Conservation (phyloP, 2,329 filamentous ascomycete species). For the Monascus ruber region DNA sequence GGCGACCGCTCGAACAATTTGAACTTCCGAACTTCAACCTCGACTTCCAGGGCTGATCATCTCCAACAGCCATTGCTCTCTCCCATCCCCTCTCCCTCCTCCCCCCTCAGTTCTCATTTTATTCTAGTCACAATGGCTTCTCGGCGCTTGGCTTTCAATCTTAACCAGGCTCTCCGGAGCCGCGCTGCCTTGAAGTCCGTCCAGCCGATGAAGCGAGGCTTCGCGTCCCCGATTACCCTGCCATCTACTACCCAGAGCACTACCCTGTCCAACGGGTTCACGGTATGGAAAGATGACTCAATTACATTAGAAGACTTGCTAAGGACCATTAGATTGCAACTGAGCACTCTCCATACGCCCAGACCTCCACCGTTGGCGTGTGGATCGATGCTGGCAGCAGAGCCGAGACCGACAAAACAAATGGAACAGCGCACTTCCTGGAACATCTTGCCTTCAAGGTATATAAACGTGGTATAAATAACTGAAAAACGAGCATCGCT, state of each 20-base stretch:
- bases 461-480: constrained; percentile 12
- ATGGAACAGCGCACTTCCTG: constrained; percentile 98
- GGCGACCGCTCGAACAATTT: constrained; percentile 33
- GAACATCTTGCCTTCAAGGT: constrained; percentile 99
- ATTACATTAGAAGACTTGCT: constrained; percentile 15
- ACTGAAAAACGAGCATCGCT: too few species aligned
- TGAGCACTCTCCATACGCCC: constrained; percentile 94
- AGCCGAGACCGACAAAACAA: constrained; percentile 96
- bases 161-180: constrained; percentile 80
- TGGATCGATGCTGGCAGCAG: constrained; percentile 99
- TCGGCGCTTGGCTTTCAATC: constrained; percentile 90
- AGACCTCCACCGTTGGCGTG: constrained; percentile 95
- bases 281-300: constrained; percentile 45
- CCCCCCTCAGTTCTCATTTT: constrained; percentile 27
- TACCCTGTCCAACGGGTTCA: constrained; percentile 94
- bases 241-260: constrained; percentile 85
- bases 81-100: constrained; percentile 40
- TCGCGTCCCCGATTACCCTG: constrained; percentile 68
- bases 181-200: constrained; percentile 72
- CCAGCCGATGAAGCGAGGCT: constrained; percentile 67
- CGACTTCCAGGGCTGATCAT: constrained; percentile 21
- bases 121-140: constrained; percentile 63
- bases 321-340: constrained; percentile 66
- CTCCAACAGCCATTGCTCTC: constrained; percentile 15
- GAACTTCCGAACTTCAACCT: constrained; percentile 33